Evolutionary conservation across 352 stramenopile species (phyloP), one percentile per base, ranked within the genome.

Genomic region (Pythium sp.): DNA sequence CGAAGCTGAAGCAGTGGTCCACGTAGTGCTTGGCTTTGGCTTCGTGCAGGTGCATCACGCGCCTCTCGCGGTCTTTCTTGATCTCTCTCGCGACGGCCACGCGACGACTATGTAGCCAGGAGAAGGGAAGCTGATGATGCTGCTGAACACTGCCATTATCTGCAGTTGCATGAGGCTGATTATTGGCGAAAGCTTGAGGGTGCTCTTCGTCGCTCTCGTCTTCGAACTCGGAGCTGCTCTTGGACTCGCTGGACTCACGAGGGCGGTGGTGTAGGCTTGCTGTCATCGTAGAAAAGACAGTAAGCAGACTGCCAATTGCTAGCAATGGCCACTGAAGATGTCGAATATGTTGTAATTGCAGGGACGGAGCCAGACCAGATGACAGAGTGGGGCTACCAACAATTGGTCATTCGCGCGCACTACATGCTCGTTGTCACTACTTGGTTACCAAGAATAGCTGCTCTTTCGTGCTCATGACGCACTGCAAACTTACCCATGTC

Each of bases 1-100:
- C 63, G 36, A 83, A 72, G 22, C 67, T 79, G 69, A 77, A 80
- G 9, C 71, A 61, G 38, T 77, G 78, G 54, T 83, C 76, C 2
- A 83, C 53, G 51, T 69, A 72, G 63, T 81, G 74, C 0, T 62
- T 43, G 9, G 72, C 70, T 34, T 75, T 74, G 41, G 41, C 9
- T 22, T 68, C 53, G 49, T 67, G 68, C 62, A 70, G 49, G 28
- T 49, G 46, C 14, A 49, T 28, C 61, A 72, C 67, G 9, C 61
- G 43, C 54, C 59, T 22, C 30, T 61, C 22, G 54, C 67, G 67
- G 24, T 62, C 57, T 5, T 47, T 20, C 57, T 34, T 34, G 32
- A 70, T 30, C 47, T 51, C 46, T 6, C 24, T 28, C 32, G 58
- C 65, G 12, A 70, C 65, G 5, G 57, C 32, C 30, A 61, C 22